Conservation (phyloP, 1,284 basidiomycete species). For the Apiotrichum porosum region DNA sequence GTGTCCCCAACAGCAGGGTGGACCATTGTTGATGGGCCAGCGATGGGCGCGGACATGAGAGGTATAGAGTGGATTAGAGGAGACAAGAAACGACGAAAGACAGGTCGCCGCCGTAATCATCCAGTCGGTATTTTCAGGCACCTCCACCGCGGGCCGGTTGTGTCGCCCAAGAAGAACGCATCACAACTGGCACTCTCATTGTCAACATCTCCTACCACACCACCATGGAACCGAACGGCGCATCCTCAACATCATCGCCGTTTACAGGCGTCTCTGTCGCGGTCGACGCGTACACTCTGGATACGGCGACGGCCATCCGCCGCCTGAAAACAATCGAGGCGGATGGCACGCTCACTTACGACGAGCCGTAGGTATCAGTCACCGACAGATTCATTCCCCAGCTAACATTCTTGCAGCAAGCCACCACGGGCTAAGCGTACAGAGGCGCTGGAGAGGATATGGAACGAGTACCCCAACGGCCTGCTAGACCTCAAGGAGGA, state of each 20-base stretch:
- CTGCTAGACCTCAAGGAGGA: conserved; percentile 36
- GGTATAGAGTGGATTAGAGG: too few relatives aligned
- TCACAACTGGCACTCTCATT: too few relatives aligned
- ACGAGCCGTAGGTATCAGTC: conserved; percentile 26
- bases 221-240: conserved; percentile 16
- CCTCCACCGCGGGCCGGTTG: not conserved
- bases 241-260: not conserved
- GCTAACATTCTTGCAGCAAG: conserved; percentile 16
- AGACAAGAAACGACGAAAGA: not conserved
- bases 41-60: conserved; percentile 1
- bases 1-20: not conserved
- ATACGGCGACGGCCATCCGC: conserved; percentile 22
- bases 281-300: conserved; percentile 32
- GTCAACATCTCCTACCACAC: not conserved
- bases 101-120: too few relatives aligned
- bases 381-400: too few relatives aligned
- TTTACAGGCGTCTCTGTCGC: conserved; percentile 22
- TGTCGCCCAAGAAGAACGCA: not conserved
- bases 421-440: conserved; percentile 26
- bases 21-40: not conserved
- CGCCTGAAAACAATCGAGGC: conserved; percentile 25
- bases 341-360: conserved; percentile 28
- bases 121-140: not conserved
- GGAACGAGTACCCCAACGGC: conserved; percentile 41
- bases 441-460: conserved; percentile 34